Base-by-base conservation (phyloP, 2,329 filamentous ascomycete species). In the Phialophora chinensis region DNA sequence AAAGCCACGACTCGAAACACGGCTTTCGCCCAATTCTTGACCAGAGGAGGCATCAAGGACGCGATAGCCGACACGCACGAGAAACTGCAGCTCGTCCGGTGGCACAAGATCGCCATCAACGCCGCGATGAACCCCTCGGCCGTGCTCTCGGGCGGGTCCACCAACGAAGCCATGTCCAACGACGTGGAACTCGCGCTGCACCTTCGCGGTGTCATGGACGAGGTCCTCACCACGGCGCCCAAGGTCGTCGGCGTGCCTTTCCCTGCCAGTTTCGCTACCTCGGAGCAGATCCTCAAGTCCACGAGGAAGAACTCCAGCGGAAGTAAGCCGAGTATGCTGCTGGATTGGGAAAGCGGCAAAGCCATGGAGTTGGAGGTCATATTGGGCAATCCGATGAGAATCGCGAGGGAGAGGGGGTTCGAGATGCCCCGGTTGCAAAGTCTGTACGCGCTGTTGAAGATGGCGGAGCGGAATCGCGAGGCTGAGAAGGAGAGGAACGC, bases 51-150 rank as follows among this genome's bases (percentile, higher is more conserved):
- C 1, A 86, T 92, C 69, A 83, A 83, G 66, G 90, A 92, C 76
- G 87, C 88, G 4, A 85, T 88, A 67, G 80, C 84, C 7, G 87
- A 89, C 72, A 83, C 86, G 55, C 88, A 91, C 75, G 79, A 87
- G 35, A 88, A 87, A 66, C 80, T 92, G 54, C 90, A 92, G 77
- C 84, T 87, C 50, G 85, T 91, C 20, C 83, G 90, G 27, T 92
- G 90, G 90, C 89, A 91, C 77, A 92, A 92, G 77, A 86, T 91
- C 68, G 89, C 88, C 72, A 91, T 92, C 80, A 92, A 92, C 76
- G 88, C 89, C 0, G 86, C 88, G 60, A 90, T 91, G 84, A 92
- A 92, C 78, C 89, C 90, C 0, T 88, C 87, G 0, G 87, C 89
- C 1, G 88, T 91, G 7, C 82, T 92, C 0, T 86, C 85, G 0